Base-by-base conservation (phyloP, 306 rosid genomes). In the Castanea mollissima region DNA sequence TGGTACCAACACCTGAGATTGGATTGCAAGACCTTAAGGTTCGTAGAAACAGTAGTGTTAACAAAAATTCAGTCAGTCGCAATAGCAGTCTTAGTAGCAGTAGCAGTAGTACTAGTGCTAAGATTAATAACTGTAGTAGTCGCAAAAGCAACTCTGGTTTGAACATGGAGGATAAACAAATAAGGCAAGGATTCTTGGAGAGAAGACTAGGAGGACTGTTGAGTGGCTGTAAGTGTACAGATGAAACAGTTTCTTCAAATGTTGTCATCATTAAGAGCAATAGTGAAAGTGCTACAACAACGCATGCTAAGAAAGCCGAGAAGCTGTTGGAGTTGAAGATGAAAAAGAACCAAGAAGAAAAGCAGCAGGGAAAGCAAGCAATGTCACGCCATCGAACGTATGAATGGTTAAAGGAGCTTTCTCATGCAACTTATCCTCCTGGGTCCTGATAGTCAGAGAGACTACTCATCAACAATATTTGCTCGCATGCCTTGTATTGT, bases 351-450 rank as follows among this genome's bases (percentile, higher is more conserved):
- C 81, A 86, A 41, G 85, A 76, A 79, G 67, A 78, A 56, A 85
- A 89, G 86, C 56, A 56, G 62, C 81, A 84, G 46, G 84, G 87
- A 38, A 89, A 87, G 90, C 88, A 85, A 77, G 90, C 83, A 11
- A 79, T 80, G 91, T 91, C 94, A 79, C 88, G 90, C 87, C 92
- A 85, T 80, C 85, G 97, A 88, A 91, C 93, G 38, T 89, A 81
- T 87, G 92, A 93, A 76, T 89, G 96, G 98, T 51, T 93, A 78
- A 86, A 83, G 79, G 89, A 85, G 41, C 90, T 91, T 58, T 83
- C 92, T 78, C 93, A 93, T 89, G 96, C 89, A 84, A 78, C 23
- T 41, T 73, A 75, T 55, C 73, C 72, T 62, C 80, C 76, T 9
- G 85, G 79, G 64, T 71, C 74, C 32, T 85, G 87, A 71, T 78